phyloP scores from a whole-genome alignment of 2,329 filamentous ascomycete genomes.

The Aspergillus pseudotamarii region DNA sequence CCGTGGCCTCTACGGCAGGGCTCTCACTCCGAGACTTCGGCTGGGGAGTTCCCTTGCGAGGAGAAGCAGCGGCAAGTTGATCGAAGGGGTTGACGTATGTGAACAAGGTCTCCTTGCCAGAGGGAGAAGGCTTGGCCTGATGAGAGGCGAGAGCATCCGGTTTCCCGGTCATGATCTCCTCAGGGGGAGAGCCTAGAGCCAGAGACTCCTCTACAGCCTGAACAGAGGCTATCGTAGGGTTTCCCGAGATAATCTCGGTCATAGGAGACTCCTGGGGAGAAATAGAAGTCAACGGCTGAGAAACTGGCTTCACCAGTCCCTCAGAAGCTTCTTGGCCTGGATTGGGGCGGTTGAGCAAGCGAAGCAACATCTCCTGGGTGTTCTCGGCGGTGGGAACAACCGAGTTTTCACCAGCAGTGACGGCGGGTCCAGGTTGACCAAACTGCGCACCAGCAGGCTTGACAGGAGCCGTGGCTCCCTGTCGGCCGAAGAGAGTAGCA shows the following conservation, averaged over 20 bases:
- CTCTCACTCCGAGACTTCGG: slow-evolving; percentile 44
- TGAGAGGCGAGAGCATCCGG: slow-evolving; percentile 43
- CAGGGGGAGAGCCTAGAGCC: slow-evolving; percentile 15
- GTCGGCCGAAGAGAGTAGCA: slow-evolving; percentile 57
- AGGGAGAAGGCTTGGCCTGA: slow-evolving; percentile 32
- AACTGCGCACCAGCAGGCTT: slow-evolving; percentile 19
- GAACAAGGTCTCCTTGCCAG: slow-evolving; percentile 55
- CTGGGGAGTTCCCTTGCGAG: slow-evolving; percentile 61
- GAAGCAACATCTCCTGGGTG: slow-evolving; percentile 83
- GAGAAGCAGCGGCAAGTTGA: slow-evolving; percentile 67
- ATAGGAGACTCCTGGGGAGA: slow-evolving; percentile 36
- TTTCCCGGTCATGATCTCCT: slow-evolving; percentile 24
- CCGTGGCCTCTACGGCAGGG: slow-evolving; percentile 38
- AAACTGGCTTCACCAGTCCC: slow-evolving; percentile 22
- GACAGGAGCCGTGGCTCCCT: slow-evolving; percentile 32
- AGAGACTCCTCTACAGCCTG: slow-evolving; percentile 19
- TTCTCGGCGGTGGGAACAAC: slow-evolving; percentile 57
- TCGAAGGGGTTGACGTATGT: slow-evolving; percentile 75
- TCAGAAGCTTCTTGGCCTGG: slow-evolving; percentile 30
- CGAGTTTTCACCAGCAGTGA: slow-evolving; percentile 18
- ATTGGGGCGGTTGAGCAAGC: slow-evolving; percentile 77
- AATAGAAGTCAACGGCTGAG: slow-evolving; percentile 47
- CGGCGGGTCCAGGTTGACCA: slow-evolving; percentile 25
- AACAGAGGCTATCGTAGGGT: slow-evolving; percentile 11
- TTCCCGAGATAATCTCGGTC: slow-evolving; percentile 19